These are phyloP conservation scores for Metarhizium album DNA, from an alignment of 2,329 filamentous ascomycete genomes.

Conservation along the genomic window DNA sequence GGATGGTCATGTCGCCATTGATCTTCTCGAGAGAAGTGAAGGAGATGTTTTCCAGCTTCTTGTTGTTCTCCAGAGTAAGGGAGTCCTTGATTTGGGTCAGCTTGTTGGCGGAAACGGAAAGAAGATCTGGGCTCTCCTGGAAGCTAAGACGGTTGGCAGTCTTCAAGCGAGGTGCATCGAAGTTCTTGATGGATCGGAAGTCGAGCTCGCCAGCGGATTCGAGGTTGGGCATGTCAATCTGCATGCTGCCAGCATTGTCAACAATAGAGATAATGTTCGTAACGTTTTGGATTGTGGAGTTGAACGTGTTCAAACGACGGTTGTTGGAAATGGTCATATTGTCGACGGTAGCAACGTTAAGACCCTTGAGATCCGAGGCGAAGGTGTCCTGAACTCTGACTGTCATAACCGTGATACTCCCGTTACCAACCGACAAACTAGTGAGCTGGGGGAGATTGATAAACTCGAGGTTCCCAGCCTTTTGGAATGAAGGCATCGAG, in stretches of 20 bases:
- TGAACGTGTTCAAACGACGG: conserved; percentile 62
- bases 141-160: conserved; percentile 65
- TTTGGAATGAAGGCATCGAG: conserved; percentile 56
- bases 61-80: conserved; percentile 54
- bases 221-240: conserved; percentile 67
- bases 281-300: conserved; percentile 69
- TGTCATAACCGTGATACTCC: conserved; percentile 52
- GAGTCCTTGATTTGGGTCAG: conserved; percentile 48
- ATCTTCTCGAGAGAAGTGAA: conserved; percentile 59
- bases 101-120: conserved; percentile 49
- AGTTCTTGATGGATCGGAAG: conserved; percentile 64
- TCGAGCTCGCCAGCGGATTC: conserved; percentile 39
- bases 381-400: conserved; percentile 80
- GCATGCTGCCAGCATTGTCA: conserved; percentile 66
- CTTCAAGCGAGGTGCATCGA: conserved; percentile 63
- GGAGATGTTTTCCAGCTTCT: conserved; percentile 59
- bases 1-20: conserved; percentile 71
- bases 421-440: conserved; percentile 35
- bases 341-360: conserved; percentile 65
- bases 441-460: conserved; percentile 55
- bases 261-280: conserved; percentile 60
- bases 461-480: conserved; percentile 59
- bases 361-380: conserved; percentile 65
- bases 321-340: conserved; percentile 86
- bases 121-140: conserved; percentile 63